phyloP scores from a whole-genome alignment of 2,329 filamentous ascomycete species.

The Cladorrhinum sp. region DNA sequence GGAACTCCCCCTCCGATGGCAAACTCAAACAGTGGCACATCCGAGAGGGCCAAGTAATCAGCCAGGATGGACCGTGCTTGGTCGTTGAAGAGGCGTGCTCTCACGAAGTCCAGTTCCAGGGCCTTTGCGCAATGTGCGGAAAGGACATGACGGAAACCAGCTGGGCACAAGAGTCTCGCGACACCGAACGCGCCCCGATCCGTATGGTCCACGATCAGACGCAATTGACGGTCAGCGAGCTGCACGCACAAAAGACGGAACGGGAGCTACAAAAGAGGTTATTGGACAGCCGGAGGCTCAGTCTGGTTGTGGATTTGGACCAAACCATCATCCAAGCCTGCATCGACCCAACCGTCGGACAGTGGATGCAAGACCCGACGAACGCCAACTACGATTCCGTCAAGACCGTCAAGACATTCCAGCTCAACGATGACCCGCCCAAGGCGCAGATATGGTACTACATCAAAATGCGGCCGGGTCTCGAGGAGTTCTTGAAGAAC shows the following conservation, averaged over 20 bases:
- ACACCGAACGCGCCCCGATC: constrained; percentile 84
- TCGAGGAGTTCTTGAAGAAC: constrained; percentile 74
- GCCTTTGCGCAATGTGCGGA: constrained; percentile 87
- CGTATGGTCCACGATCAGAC: constrained; percentile 94
- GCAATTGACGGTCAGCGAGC: constrained; percentile 77
- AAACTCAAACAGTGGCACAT: constrained; percentile 75
- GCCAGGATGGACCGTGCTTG: constrained; percentile 57
- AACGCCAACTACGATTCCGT: constrained; percentile 92
- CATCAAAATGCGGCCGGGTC: constrained; percentile 90
- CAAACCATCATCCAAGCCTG: constrained; percentile 98
- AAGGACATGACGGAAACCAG: constrained; percentile 92
- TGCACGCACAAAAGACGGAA: constrained; percentile 77
- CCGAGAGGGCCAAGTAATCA: constrained; percentile 61
- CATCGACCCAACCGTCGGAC: constrained; percentile 91
- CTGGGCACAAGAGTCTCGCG: constrained; percentile 76
- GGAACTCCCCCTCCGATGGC: constrained; percentile 81
- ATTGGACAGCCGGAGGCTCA: constrained; percentile 77
- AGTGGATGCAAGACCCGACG: constrained; percentile 85
- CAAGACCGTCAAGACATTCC: constrained; percentile 83
- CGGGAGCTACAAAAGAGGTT: constrained; percentile 82
- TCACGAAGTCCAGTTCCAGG: constrained; percentile 87
- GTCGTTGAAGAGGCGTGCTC: constrained; percentile 88
- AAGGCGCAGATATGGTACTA: constrained; percentile 89
- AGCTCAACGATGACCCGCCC: constrained; percentile 81
- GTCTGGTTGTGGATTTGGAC: constrained; percentile 92